Percentiles rank a stretch among this genome's conserved stretches.
Evolutionary conservation across 148 eudicot genomes (phyloP).

Genomic region (Polygonum aviculare): DNA sequence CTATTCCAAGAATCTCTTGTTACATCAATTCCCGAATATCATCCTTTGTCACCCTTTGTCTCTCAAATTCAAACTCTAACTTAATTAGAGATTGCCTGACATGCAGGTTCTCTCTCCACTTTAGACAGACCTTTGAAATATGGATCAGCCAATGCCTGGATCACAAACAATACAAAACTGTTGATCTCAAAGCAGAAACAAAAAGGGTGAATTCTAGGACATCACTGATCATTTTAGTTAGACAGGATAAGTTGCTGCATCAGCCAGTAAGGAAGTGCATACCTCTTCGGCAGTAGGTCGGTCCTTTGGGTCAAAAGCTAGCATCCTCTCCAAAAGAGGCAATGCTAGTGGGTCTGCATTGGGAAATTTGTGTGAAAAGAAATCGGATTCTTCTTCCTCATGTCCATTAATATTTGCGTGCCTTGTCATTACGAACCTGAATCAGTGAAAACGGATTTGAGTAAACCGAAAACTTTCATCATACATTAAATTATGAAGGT

Average conservation of each 20-base stretch:
- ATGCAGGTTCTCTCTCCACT: slow-evolving; percentile 68
- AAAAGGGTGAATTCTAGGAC: too few species aligned
- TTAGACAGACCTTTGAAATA: slow-evolving; percentile 68
- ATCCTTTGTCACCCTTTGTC: slow-evolving; percentile 48
- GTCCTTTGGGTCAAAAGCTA: slow-evolving; percentile 87
- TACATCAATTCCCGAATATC: slow-evolving; percentile 62
- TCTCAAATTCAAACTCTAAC: slow-evolving; percentile 75
- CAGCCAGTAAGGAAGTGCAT: not conserved
- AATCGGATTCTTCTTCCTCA: slow-evolving; percentile 57
- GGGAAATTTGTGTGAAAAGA: slow-evolving; percentile 58
- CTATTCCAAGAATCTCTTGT: slow-evolving; percentile 70
- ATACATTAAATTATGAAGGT: not conserved
- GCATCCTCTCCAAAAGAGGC: slow-evolving; percentile 48
- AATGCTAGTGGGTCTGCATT: slow-evolving; percentile 57
- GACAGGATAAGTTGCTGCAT: not conserved
- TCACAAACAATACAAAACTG: not conserved
- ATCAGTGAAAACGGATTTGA: not conserved
- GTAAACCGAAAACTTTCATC: not conserved
- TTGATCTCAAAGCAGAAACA: not conserved
- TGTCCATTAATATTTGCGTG: slow-evolving; percentile 61
- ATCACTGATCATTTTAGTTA: not conserved
- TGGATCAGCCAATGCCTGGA: slow-evolving; percentile 67
- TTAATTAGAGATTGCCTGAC: slow-evolving; percentile 61
- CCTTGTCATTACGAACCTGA: slow-evolving; percentile 81
- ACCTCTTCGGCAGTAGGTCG: slow-evolving; percentile 86